A percentile compares a stretch with the other conserved stretches of the same genome.
These are phyloP conservation scores for Aspergillus amoenus DNA, from an alignment of 2,329 filamentous ascomycete genomes.

Conservation along the genomic window DNA sequence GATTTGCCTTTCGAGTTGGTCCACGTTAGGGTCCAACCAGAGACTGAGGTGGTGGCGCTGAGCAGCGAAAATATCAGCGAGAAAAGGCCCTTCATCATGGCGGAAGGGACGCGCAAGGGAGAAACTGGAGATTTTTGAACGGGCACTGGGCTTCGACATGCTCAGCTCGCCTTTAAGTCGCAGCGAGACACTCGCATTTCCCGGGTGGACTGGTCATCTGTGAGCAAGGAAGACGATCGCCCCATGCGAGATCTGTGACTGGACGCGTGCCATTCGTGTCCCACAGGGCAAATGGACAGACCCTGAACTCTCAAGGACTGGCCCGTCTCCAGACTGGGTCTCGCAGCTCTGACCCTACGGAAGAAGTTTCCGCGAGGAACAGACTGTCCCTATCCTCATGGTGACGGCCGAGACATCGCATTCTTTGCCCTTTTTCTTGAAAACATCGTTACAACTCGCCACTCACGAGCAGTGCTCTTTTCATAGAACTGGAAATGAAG, in stretches of 20 bases:
- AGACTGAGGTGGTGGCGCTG: neutral
- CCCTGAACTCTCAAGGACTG: neutral
- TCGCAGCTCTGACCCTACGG: neutral
- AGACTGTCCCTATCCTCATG: too few relatives aligned
- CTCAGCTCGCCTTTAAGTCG: neutral
- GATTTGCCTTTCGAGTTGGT: neutral
- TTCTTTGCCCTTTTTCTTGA: too few relatives aligned
- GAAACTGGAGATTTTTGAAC: neutral
- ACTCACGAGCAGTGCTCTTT: neutral
- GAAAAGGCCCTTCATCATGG: neutral
- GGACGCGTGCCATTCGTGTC: neutral
- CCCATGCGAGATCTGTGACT: too few relatives aligned
- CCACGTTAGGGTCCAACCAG: conserved; percentile 16
- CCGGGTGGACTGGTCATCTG: neutral
- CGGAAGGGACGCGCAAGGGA: neutral
- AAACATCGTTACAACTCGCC: too few relatives aligned
- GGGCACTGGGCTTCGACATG: too few relatives aligned
- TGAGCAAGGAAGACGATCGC: neutral
- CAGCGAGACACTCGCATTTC: neutral
- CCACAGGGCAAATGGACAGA: neutral
- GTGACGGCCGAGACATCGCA: too few relatives aligned
- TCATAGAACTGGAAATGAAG: neutral
- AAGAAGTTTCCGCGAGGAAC: too few relatives aligned
- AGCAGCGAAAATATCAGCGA: neutral
- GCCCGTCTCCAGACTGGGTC: neutral